Percentiles rank a stretch among this genome's conserved stretches.
These are phyloP conservation scores for Clitopilus passeckerianus DNA, from an alignment of 768 basidiomycete genomes.

Conservation along the genomic window DNA sequence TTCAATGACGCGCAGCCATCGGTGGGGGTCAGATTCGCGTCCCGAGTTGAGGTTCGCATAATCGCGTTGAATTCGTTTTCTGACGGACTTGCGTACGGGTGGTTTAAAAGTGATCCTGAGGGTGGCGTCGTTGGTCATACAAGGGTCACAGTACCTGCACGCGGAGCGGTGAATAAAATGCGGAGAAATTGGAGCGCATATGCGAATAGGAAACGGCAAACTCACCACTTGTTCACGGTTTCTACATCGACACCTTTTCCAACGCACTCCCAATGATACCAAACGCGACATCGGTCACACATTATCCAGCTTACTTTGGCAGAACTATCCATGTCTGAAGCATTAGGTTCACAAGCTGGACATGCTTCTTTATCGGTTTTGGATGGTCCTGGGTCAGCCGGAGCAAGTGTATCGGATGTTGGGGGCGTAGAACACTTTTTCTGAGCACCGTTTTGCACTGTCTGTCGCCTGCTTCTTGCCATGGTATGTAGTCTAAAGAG, in stretches of 20 bases:
- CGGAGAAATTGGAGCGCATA: conserved; percentile 5
- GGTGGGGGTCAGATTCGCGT: conserved; percentile 54
- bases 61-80: conserved; percentile 70
- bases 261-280: conserved; percentile 84
- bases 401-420: neutral
- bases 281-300: conserved; percentile 76
- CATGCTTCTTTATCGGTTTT: neutral
- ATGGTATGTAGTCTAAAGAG: neutral
- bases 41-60: conserved; percentile 75
- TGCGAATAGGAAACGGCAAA: neutral
- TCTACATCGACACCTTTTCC: conserved; percentile 62
- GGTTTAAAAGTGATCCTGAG: conserved; percentile 70
- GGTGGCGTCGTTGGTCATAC: conserved; percentile 52
- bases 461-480: neutral
- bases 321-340: conserved; percentile 11
- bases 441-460: neutral
- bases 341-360: neutral
- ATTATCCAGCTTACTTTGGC: conserved; percentile 76
- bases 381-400: neutral
- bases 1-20: conserved; percentile 69
- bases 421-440: neutral
- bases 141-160: conserved; percentile 65
- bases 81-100: conserved; percentile 76
- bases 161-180: conserved; percentile 1
- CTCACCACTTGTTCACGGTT: conserved; percentile 75